Evolutionary conservation across 768 basidiomycete species (phyloP), one percentile per base, ranked within the genome.

Genomic region (Pleurotus ostreatus): DNA sequence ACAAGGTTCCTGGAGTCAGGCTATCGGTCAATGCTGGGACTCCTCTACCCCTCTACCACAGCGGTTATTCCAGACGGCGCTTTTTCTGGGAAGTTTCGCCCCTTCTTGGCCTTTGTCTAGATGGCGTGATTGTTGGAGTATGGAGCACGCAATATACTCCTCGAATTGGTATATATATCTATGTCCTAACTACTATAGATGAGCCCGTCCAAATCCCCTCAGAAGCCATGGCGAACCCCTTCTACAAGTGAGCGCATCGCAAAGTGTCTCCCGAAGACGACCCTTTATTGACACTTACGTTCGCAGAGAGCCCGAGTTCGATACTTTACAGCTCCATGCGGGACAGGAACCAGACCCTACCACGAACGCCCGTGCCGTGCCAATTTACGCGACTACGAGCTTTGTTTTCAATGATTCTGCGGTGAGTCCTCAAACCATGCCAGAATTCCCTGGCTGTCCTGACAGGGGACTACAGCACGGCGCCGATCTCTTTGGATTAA

Each of bases 251-350:
- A 49, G 66, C 13, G 6, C n/a, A 9, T 34, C 15, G 2, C 16
- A 55, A 40, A 26, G 7, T 8, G n/a, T 45, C 39, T 46, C 37
- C 9, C 22, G 49, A 37, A 63, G 46, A 37, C 22, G 34, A 37
- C 16, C 39, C 39, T 22, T 43, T 16, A 39, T 34, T 12, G 18
- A 41, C 22, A 37, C 16, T 46, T 2, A 39, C 15, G 2, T 23
- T 22, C 34, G 7, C 51, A 80, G 79, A 69, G 73, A 75, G 62
- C 86, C 87, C 47, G 86, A 89, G 63, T 90, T 91, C 62, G 88
- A 92, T 63, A 91, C 89, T 1, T 74, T 92, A 46, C 88, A 90
- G 68, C 75, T 92, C 4, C 90, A 93, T 65, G 90, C 83, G 15
- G 90, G 90, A 1, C 85, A 89, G 59, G 70, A 68, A 11, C 78